Percentiles rank a stretch among this genome's conserved stretches.
Conservation (phyloP, 208 protist genomes). For the Wallacemonas sp. region DNA sequence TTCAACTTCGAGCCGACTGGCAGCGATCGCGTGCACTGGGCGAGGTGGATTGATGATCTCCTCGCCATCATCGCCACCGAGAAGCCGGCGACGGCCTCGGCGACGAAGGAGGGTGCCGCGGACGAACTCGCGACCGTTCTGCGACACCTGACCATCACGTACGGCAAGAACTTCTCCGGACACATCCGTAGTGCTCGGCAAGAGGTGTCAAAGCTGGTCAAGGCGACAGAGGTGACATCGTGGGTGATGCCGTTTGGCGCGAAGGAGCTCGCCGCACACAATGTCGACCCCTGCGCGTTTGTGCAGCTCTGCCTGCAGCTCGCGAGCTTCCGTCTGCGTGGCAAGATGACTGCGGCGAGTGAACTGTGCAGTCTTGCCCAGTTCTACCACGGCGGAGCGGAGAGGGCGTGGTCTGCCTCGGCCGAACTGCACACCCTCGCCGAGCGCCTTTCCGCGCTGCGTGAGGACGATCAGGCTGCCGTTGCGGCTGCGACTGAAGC, state of each 20-base stretch:
- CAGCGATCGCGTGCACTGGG: constrained; percentile 84
- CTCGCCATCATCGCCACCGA: constrained; percentile 27
- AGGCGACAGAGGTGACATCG: constrained; percentile 57
- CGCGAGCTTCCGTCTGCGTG: constrained; percentile 74
- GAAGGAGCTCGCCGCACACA: constrained; percentile 38
- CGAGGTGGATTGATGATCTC: constrained; percentile 77
- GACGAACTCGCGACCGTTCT: constrained; percentile 32
- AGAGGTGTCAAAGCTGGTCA: constrained; percentile 65
- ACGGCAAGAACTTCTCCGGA: constrained; percentile 77
- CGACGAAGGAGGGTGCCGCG: constrained; percentile 23
- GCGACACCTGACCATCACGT: constrained; percentile 68
- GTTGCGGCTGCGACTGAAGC: constrained; percentile 12
- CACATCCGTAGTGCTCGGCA: constrained; percentile 78
- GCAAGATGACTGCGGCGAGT: constrained; percentile 66
- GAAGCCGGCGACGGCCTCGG: neutral
- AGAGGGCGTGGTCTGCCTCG: constrained; percentile 74
- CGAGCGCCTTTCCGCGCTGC: constrained; percentile 32
- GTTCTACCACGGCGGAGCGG: constrained; percentile 87
- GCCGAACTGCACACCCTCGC: constrained; percentile 60
- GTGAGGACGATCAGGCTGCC: constrained; percentile 15
- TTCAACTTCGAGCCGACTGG: constrained; percentile 88
- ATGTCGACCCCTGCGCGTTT: constrained; percentile 73
- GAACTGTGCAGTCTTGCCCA: constrained; percentile 55
- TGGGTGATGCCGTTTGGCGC: constrained; percentile 56
- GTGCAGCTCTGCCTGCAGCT: constrained; percentile 89